Evolutionary conservation across 2,329 filamentous ascomycete genomes (phyloP).

Genomic region (Pseudogymnoascus pannorum): DNA sequence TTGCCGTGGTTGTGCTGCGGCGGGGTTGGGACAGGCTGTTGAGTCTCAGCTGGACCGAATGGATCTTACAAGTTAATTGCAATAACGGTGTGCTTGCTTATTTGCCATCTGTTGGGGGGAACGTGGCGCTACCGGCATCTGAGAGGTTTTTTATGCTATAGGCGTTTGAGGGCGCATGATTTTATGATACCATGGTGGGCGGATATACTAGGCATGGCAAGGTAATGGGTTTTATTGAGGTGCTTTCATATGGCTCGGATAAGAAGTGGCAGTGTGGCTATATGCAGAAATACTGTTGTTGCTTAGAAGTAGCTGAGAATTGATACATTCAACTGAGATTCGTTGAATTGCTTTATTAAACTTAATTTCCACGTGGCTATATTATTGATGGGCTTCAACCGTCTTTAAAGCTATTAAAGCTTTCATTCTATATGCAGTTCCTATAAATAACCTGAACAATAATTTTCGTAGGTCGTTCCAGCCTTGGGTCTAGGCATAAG

Average conservation of each 20-base stretch:
- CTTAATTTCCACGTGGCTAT: background rate
- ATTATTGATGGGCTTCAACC: background rate
- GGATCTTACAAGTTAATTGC: background rate
- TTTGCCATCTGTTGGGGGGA: background rate
- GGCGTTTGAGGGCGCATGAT: background rate
- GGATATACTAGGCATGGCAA: background rate
- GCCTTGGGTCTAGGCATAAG: too few species aligned
- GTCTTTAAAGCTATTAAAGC: background rate
- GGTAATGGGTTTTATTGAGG: background rate
- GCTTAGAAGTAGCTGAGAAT: background rate
- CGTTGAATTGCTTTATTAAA: background rate
- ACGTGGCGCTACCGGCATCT: background rate
- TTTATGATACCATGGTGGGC: background rate
- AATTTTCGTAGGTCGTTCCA: background rate
- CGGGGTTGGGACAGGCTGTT: background rate
- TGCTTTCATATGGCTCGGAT: background rate
- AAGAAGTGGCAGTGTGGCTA: background rate
- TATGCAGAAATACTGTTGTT: background rate
- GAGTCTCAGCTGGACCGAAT: background rate
- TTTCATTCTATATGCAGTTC: background rate
- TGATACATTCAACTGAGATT: background rate
- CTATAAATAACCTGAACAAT: background rate
- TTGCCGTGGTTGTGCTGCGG: background rate
- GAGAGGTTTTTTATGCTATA: background rate
- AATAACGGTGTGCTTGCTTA: background rate